A percentile compares a stretch with the other conserved stretches of the same genome.
Evolutionary conservation across 2,329 filamentous ascomycete species (phyloP).

Genomic region (Claviceps sorghi): DNA sequence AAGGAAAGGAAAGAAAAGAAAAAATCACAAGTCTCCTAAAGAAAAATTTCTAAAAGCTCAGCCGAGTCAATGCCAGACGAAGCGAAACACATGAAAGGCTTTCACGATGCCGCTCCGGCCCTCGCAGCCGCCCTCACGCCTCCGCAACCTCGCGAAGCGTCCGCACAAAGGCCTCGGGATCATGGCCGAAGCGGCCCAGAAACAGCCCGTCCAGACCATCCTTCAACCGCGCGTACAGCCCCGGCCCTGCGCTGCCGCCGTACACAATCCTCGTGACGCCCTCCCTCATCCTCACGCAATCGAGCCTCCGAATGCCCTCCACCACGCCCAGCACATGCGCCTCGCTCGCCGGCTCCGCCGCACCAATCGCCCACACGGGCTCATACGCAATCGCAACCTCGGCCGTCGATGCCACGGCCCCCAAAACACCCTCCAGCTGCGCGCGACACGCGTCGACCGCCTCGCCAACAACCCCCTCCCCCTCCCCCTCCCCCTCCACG

Average conservation of each 20-base stretch:
- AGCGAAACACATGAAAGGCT: no score
- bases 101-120: no score
- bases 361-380: conserved; percentile 80
- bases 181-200: conserved; percentile 67
- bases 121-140: conserved; percentile 11
- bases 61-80: no score
- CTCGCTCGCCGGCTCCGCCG: conserved; percentile 52
- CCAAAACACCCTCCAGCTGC: conserved; percentile 52
- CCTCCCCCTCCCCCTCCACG: conserved; percentile 50
- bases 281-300: conserved; percentile 33
- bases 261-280: conserved; percentile 59
- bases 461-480: conserved; percentile 35
- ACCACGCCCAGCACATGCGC: conserved; percentile 62
- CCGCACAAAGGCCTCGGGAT: conserved; percentile 54
- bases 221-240: conserved; percentile 53
- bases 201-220: conserved; percentile 67
- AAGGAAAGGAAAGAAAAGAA: no score
- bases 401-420: conserved; percentile 42
- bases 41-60: no score
- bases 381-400: conserved; percentile 73
- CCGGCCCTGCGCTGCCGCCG: conserved; percentile 69
- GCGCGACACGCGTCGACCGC: conserved; percentile 51
- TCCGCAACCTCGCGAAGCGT: conserved; percentile 58
- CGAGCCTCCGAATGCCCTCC: conserved; percentile 41
- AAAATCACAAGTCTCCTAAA: no score